Evolutionary conservation across 805 yeast species (phyloP).

Genomic region (Blastobotrys robertii): DNA sequence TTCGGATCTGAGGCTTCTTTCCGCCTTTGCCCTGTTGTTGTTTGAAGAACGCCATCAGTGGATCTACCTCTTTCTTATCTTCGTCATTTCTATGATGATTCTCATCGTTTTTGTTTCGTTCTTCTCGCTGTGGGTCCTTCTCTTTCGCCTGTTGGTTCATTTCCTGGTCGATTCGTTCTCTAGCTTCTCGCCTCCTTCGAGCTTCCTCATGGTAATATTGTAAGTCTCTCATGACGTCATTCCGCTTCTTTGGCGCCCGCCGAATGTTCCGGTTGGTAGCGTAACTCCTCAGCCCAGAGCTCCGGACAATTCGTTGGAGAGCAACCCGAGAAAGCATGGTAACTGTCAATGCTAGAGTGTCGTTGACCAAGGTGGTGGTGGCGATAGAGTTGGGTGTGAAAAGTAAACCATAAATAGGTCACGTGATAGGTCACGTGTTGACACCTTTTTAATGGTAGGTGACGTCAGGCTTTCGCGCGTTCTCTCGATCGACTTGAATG

Average conservation of each 20-base stretch:
- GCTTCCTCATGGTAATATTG: constrained; percentile 6
- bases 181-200: constrained; percentile 1
- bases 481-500: too few relatives aligned
- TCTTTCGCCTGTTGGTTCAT: neutral
- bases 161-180: neutral
- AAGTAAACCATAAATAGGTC: too few relatives aligned
- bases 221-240: constrained; percentile 3
- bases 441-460: too few relatives aligned
- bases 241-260: neutral
- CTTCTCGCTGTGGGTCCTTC: neutral
- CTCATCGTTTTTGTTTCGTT: neutral
- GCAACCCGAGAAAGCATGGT: too few relatives aligned
- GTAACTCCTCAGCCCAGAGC: too few relatives aligned
- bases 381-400: too few relatives aligned
- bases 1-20: constrained; percentile 2
- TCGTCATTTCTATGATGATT: neutral
- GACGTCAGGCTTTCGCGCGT: too few relatives aligned
- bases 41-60: neutral
- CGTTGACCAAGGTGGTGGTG: too few relatives aligned
- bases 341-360: too few relatives aligned
- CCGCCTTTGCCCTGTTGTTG: constrained; percentile 1
- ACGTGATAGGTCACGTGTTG: too few relatives aligned
- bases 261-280: too few relatives aligned
- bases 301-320: too few relatives aligned
- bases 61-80: constrained; percentile 2